phyloP scores from a whole-genome alignment of 176 grass and related monocot species.

The Carex kokanica region DNA sequence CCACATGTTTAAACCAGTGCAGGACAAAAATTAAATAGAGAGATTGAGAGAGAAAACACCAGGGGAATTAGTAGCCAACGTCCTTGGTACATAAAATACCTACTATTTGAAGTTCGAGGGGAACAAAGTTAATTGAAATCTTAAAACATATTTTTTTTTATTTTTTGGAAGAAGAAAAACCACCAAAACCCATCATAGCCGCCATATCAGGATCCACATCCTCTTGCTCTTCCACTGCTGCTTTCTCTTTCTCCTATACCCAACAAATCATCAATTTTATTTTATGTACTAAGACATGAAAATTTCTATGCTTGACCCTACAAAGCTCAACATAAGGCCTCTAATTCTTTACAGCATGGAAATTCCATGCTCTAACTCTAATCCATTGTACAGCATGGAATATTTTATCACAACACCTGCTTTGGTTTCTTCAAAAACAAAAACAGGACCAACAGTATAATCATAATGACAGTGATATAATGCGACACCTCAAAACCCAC shows the following conservation, averaged over 20 bases:
- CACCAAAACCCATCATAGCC: constrained; percentile 81
- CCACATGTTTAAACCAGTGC: not conserved
- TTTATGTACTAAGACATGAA: not conserved
- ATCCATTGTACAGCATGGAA: not conserved
- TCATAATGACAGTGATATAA: not conserved
- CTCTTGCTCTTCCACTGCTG: constrained; percentile 56
- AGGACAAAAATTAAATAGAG: not conserved
- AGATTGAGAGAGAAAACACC: not conserved
- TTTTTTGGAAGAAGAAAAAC: constrained; percentile 64
- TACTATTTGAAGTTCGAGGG: not conserved
- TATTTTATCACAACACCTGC: not conserved
- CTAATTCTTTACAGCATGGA: not conserved
- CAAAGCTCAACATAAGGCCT: not conserved
- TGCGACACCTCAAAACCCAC: not conserved
- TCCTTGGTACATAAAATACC: not conserved
- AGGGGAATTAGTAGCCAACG: not conserved
- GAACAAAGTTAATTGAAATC: not conserved
- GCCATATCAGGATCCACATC: constrained; percentile 69
- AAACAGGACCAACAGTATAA: not conserved
- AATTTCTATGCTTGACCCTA: not conserved
- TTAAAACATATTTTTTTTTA: constrained; percentile 33
- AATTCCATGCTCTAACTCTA: not conserved
- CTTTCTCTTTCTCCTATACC: constrained; percentile 50
- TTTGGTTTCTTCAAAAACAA: not conserved
- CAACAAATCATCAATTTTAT: not conserved